A percentile compares a stretch with the other conserved stretches of the same genome.
phyloP scores from a whole-genome alignment of 805 yeast genomes.

The Tetrapisispora pingtungensis region DNA sequence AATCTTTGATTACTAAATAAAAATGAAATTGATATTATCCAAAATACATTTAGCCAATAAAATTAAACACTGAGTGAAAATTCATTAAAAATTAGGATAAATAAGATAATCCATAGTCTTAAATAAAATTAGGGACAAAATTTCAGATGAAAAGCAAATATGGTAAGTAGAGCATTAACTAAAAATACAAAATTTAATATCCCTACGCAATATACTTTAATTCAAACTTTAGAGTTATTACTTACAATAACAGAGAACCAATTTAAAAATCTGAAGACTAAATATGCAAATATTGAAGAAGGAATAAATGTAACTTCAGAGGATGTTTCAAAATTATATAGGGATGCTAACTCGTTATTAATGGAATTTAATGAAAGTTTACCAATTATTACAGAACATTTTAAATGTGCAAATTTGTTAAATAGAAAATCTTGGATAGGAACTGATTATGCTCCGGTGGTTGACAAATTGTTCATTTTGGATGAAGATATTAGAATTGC shows the following conservation, averaged over 20 bases:
- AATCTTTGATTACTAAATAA: too few species aligned
- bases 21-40: too few species aligned
- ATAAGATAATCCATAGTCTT: too few species aligned
- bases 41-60: too few species aligned
- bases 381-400: slow-evolving; percentile 14
- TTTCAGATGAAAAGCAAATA: background rate
- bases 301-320: slow-evolving; percentile 4
- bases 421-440: slow-evolving; percentile 7
- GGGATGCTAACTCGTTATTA: slow-evolving; percentile 12
- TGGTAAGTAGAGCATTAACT: background rate
- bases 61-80: too few species aligned
- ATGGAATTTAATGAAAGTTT: slow-evolving; percentile 22
- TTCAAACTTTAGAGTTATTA: slow-evolving; percentile 23
- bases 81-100: too few species aligned
- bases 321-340: slow-evolving; percentile 8
- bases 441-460: slow-evolving; percentile 8
- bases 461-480: slow-evolving; percentile 23
- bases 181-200: slow-evolving; percentile 17
- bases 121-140: background rate
- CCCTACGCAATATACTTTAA: slow-evolving; percentile 23
- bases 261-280: slow-evolving; percentile 11
- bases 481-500: slow-evolving; percentile 22
- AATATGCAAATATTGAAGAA: slow-evolving; percentile 5
- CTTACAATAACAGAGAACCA: slow-evolving; percentile 20
- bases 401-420: slow-evolving; percentile 11